These are phyloP conservation scores for Carex littledalei DNA, from an alignment of 176 grass and related monocot genomes.

Conservation along the genomic window DNA sequence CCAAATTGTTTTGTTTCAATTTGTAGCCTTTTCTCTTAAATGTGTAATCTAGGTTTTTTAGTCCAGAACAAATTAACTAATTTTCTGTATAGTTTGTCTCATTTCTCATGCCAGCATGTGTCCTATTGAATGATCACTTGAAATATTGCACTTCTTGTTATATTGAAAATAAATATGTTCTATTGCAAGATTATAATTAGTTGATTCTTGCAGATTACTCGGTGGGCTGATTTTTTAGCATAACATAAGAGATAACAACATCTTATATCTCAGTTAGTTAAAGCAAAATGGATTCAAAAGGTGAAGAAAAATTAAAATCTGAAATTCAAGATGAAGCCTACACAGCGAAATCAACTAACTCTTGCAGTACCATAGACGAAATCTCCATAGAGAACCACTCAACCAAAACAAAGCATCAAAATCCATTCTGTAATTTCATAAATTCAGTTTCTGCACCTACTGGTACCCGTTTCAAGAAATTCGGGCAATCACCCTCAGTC, in stretches of 20 bases:
- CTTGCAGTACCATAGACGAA: slow-evolving; percentile 7
- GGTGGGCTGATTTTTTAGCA: not conserved
- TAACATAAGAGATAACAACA: not conserved
- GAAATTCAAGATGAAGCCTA: slow-evolving; percentile 36
- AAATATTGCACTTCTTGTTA: not conserved
- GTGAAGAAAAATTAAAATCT: slow-evolving; percentile 39
- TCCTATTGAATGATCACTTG: not conserved
- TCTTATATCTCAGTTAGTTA: not conserved
- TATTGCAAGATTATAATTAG: not conserved
- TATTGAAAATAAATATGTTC: not conserved
- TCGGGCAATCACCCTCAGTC: slow-evolving; percentile 54
- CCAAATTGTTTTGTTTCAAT: not conserved
- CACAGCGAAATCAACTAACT: slow-evolving; percentile 25
- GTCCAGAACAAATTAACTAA: not conserved
- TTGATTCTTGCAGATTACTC: not conserved
- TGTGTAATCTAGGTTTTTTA: not conserved
- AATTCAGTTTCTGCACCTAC: slow-evolving; percentile 23
- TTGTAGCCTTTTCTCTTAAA: not conserved
- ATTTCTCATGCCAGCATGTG: not conserved
- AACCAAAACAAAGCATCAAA: slow-evolving; percentile 18
- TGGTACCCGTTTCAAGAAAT: slow-evolving; percentile 43
- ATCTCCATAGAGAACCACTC: slow-evolving; percentile 34
- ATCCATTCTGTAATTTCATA: slow-evolving; percentile 34
- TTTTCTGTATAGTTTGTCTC: not conserved
- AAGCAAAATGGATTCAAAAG: slow-evolving; percentile 51